Evolutionary conservation across 2,329 filamentous ascomycete species (phyloP), one percentile per base, ranked within the genome.

Genomic region (Hymenoscyphus salicellus): DNA sequence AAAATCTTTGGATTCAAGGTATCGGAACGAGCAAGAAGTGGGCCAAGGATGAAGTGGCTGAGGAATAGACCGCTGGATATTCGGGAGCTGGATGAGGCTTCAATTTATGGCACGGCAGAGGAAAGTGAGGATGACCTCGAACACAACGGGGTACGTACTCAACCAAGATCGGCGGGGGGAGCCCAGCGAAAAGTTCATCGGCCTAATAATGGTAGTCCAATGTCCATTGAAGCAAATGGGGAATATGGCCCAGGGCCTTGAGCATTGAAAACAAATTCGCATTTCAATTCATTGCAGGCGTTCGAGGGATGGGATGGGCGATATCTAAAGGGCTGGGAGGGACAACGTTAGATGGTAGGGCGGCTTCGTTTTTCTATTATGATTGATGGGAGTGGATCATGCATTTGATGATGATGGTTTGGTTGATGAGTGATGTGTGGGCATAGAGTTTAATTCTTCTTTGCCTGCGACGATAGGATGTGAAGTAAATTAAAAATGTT

Each of bases 1-100:
- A 90, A 89, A 71, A 98, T 99, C 76, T 99, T 98, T 78, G 95
- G 95, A 32, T 99, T 99, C 81, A 87, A 90, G 67, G 95, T 99
- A 26, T 94, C 91, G 20, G 95, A 98, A 78, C 84, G 93, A 64
- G 92, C 95, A 52, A 87, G 91, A 70, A 93, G 91, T 28, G 95
- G 95, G 0, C 95, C 95, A 14, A 86, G 95, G 66, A 99, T 99
- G 95, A 93, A 93, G 76, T 99, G 95, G 95, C 81, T 99, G 72
- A 87, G 95, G 70, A 88, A 90, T 78, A 90, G 93, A 75, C 95
- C 95, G 0, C 82, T 83, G 16, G 87, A 97, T 73, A 83, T 97
- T 63, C 88, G 83, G 55, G 91, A 96, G 72, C 82, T 98, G 59
- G 93, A 99, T 75, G 95, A 99, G 79, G 82, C 84, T n/a, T 79